Percentiles rank a stretch among this genome's conserved stretches.
Evolutionary conservation across 1,284 basidiomycete species (phyloP).

Genomic region (Flammula alnicola): DNA sequence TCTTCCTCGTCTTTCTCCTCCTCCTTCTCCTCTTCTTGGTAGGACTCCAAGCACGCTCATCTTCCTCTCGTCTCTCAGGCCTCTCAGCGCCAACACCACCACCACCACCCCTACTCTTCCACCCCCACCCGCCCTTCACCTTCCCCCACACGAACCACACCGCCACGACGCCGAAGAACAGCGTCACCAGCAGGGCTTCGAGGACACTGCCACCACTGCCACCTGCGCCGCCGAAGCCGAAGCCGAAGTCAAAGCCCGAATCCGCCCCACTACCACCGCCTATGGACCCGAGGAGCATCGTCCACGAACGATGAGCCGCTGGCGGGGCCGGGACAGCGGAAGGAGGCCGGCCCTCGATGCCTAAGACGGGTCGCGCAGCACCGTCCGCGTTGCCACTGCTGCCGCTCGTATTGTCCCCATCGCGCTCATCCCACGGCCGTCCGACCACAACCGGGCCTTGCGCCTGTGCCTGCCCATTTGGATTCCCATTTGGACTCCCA

Average conservation of each 20-base stretch:
- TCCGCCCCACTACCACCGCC: too few species aligned
- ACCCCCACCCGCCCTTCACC: slow-evolving; percentile 15
- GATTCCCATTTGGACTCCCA: too few species aligned
- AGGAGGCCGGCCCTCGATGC: not conserved
- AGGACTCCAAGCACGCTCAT: too few species aligned
- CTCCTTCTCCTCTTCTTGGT: not conserved
- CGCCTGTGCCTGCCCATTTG: not conserved
- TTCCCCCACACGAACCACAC: slow-evolving; percentile 29
- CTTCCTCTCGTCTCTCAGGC: not conserved
- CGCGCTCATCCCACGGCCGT: not conserved
- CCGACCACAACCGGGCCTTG: not conserved
- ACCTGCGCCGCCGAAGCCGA: too few species aligned
- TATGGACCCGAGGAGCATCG: slow-evolving; percentile 8
- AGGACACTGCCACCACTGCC: too few species aligned
- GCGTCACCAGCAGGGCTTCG: too few species aligned
- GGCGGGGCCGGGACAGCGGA: not conserved
- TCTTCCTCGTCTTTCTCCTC: not conserved
- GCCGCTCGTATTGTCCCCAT: slow-evolving; percentile 12
- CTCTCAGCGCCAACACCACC: not conserved
- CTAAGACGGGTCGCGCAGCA: not conserved
- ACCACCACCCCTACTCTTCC: not conserved
- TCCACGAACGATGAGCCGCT: too few species aligned
- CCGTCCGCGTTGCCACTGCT: not conserved
- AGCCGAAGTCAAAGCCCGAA: too few species aligned
- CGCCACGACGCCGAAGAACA: slow-evolving; percentile 23